Conservation (phyloP, 148 eudicot species). For the Drosera capensis region DNA sequence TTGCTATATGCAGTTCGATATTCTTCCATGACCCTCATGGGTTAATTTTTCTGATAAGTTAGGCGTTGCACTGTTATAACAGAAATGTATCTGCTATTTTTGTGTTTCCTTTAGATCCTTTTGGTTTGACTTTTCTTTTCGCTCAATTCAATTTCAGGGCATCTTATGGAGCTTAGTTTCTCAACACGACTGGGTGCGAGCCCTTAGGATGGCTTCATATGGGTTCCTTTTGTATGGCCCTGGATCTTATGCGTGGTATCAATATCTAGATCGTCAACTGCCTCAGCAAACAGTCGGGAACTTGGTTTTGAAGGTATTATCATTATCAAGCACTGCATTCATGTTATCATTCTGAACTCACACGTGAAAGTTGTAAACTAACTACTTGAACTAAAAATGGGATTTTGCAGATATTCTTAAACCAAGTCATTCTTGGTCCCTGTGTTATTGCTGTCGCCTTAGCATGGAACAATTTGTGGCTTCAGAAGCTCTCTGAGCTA, state of each 20-base stretch:
- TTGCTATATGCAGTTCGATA: no score
- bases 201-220: slow-evolving; percentile 83
- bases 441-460: slow-evolving; percentile 77
- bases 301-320: slow-evolving; percentile 50
- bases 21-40: no score
- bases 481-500: slow-evolving; percentile 70
- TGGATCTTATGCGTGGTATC: slow-evolving; percentile 90
- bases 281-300: slow-evolving; percentile 64
- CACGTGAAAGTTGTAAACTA: not conserved
- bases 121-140: not conserved
- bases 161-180: slow-evolving; percentile 26
- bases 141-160: slow-evolving; percentile 25
- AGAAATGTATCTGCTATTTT: not conserved
- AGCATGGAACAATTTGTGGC: slow-evolving; percentile 95
- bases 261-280: slow-evolving; percentile 53
- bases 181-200: slow-evolving; percentile 71
- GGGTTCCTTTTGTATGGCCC: slow-evolving; percentile 88
- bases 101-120: not conserved
- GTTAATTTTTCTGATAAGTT: no score
- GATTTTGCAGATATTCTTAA: slow-evolving; percentile 51
- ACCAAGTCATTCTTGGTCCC: slow-evolving; percentile 87
- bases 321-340: not conserved
- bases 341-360: not conserved
- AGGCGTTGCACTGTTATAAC: no score
- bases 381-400: not conserved